A percentile compares a stretch with the other conserved stretches of the same genome.
Evolutionary conservation across 1,284 basidiomycete species (phyloP).

Genomic region (Hymenochaete sp.): DNA sequence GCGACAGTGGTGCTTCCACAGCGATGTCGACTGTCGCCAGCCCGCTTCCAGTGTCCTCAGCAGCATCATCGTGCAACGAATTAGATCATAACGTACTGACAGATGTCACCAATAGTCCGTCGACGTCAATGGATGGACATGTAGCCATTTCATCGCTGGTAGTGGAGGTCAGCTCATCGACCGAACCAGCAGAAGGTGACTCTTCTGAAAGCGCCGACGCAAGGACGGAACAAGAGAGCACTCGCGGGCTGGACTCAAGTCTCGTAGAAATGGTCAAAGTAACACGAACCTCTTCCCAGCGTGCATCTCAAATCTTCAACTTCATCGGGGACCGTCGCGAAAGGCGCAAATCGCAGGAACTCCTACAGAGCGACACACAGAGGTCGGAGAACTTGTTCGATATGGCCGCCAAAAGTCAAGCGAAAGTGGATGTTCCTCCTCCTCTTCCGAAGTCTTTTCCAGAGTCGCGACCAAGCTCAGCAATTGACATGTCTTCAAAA

Average conservation of each 20-base stretch:
- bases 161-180: slow-evolving; percentile 52
- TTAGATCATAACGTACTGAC: neutral
- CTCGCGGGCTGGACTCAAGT: too few species aligned
- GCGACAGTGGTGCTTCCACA: slow-evolving; percentile 18
- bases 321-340: slow-evolving; percentile 43
- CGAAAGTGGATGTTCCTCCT: too few species aligned
- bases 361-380: slow-evolving; percentile 22
- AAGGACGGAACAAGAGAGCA: too few species aligned
- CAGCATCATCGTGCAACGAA: slow-evolving; percentile 28
- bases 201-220: too few species aligned
- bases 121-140: slow-evolving; percentile 14
- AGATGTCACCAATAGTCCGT: slow-evolving; percentile 1
- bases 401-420: too few species aligned
- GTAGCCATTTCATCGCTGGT: slow-evolving; percentile 60
- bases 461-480: too few species aligned
- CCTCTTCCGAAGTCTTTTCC: too few species aligned
- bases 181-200: slow-evolving; percentile 23
- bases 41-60: slow-evolving; percentile 37
- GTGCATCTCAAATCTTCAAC: slow-evolving; percentile 60
- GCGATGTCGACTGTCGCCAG: slow-evolving; percentile 34
- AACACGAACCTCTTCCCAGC: too few species aligned
- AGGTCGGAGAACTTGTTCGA: neutral
- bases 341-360: slow-evolving; percentile 17
- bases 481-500: too few species aligned
- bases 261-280: too few species aligned